Conservation (phyloP, 257 asterid species). For the Misopates orontium region DNA sequence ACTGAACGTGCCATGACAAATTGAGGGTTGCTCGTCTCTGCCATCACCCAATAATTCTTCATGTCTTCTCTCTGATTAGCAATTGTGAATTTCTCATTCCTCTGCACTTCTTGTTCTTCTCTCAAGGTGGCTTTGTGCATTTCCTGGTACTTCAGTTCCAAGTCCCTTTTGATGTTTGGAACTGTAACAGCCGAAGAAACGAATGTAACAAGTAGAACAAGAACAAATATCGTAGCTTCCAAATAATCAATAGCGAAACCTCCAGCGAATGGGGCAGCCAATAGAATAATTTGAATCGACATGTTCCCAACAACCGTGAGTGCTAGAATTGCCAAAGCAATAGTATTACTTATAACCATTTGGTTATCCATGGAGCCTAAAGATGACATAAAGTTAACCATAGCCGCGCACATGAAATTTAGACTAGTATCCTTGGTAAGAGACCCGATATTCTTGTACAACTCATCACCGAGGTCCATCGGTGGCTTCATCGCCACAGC, state of each 20-base stretch:
- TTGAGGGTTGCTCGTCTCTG: too few relatives aligned
- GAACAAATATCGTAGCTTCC: slow-evolving; percentile 19
- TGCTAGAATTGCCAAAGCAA: slow-evolving; percentile 31
- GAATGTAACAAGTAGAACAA: slow-evolving; percentile 28
- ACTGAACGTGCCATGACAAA: slow-evolving; percentile 48
- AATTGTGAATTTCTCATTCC: slow-evolving; percentile 3
- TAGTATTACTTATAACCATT: slow-evolving; percentile 27
- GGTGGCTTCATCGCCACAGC: too few relatives aligned
- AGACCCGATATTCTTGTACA: too few relatives aligned
- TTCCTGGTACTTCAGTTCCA: too few relatives aligned
- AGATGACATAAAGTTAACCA: too few relatives aligned
- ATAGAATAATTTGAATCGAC: slow-evolving; percentile 27
- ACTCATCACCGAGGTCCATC: too few relatives aligned
- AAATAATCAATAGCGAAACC: neutral
- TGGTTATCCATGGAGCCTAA: slow-evolving; percentile 37
- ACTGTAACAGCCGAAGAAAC: slow-evolving; percentile 33
- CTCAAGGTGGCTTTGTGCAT: too few relatives aligned
- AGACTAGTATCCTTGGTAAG: too few relatives aligned
- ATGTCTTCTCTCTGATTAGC: slow-evolving; percentile 23
- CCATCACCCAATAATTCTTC: slow-evolving; percentile 31
- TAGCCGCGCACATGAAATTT: too few relatives aligned
- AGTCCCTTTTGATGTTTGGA: too few relatives aligned
- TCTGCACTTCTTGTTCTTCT: slow-evolving; percentile 20
- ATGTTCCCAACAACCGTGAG: too few relatives aligned
- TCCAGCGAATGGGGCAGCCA: neutral